Percentiles rank a stretch among this genome's conserved stretches.
These are phyloP conservation scores for Vitis rupestris DNA, from an alignment of 164 flowering plant genomes.

Conservation along the genomic window DNA sequence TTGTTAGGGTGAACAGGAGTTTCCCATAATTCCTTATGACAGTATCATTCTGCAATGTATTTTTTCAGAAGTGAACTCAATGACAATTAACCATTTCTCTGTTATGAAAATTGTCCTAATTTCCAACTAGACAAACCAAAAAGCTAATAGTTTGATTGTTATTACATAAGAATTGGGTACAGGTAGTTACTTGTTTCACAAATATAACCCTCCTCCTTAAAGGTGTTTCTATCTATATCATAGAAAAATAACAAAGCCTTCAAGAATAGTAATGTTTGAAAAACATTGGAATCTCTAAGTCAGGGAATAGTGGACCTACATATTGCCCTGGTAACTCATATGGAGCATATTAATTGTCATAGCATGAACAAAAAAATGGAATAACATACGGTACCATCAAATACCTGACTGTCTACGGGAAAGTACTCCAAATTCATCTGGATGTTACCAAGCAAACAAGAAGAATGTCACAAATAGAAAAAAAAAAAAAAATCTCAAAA, in stretches of 20 bases:
- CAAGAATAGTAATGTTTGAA: neutral
- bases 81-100: too few relatives aligned
- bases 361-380: neutral
- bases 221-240: neutral
- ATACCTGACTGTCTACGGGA: conserved; percentile 89
- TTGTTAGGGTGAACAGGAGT: too few relatives aligned
- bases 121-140: too few relatives aligned
- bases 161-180: too few relatives aligned
- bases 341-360: neutral
- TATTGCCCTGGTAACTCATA: neutral
- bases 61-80: too few relatives aligned
- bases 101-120: too few relatives aligned
- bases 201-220: too few relatives aligned
- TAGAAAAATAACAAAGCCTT: neutral
- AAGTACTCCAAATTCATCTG: conserved; percentile 99
- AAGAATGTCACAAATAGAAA: conserved; percentile 8
- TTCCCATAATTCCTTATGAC: too few relatives aligned
- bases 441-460: conserved; percentile 22
- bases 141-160: too few relatives aligned
- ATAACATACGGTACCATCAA: neutral
- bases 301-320: too few relatives aligned
- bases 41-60: too few relatives aligned
- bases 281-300: neutral
- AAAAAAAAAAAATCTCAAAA: neutral
- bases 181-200: too few relatives aligned